These are phyloP conservation scores for Citrus medica DNA, from an alignment of 345 rosid genomes.

Conservation along the genomic window DNA sequence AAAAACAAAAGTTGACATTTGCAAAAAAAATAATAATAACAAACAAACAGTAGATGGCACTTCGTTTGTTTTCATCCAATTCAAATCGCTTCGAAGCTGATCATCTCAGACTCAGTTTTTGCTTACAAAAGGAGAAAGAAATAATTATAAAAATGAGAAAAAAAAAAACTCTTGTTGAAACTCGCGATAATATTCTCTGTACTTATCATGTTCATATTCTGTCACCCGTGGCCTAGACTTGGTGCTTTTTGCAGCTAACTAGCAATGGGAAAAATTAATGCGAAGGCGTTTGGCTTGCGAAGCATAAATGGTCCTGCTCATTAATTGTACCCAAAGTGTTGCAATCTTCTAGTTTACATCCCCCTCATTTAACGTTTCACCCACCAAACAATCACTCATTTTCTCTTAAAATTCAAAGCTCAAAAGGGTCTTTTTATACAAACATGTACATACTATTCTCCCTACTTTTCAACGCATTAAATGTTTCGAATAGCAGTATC, in stretches of 20 bases:
- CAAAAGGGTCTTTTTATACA: not conserved
- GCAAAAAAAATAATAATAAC: no score
- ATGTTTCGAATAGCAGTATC: not conserved
- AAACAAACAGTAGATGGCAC: no score
- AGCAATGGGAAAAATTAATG: not conserved
- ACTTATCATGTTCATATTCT: slow-evolving; percentile 6
- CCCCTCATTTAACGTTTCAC: not conserved
- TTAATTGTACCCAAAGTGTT: slow-evolving; percentile 12
- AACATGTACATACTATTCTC: not conserved
- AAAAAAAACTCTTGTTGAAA: not conserved
- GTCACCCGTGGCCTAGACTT: not conserved
- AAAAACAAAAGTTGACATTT: no score
- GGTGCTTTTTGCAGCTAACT: not conserved
- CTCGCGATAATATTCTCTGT: not conserved
- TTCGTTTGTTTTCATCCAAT: not conserved
- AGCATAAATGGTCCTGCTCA: slow-evolving; percentile 1
- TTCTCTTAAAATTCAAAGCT: slow-evolving; percentile 2
- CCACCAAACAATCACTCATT: not conserved
- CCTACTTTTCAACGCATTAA: slow-evolving; percentile 20
- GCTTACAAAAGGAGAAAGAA: not conserved
- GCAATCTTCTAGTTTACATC: slow-evolving; percentile 11
- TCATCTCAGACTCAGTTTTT: not conserved
- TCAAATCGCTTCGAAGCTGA: not conserved
- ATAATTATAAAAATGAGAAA: not conserved
- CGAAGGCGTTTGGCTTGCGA: not conserved